Percentiles rank a stretch among this genome's conserved stretches.
Conservation (phyloP, 169 alveolate species). For the Cytauxzoon felis region DNA sequence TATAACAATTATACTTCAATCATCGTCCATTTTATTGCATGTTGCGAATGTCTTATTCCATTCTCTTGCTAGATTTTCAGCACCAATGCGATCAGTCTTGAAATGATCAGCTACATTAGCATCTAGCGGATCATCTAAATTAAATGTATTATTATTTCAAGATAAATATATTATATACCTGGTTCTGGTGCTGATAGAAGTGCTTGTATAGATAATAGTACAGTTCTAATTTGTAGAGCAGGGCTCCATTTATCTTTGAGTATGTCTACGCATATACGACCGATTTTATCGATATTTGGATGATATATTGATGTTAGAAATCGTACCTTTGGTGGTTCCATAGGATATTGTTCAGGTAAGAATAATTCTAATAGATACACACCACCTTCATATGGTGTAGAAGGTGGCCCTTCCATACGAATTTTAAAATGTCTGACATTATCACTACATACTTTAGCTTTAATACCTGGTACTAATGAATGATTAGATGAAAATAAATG, state of each 20-base stretch:
- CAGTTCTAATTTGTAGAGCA: conserved; percentile 96
- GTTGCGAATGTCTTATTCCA: conserved; percentile 87
- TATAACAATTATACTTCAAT: not conserved
- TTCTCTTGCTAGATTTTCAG: conserved; percentile 87
- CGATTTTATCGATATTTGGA: conserved; percentile 97
- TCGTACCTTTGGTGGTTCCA: conserved; percentile 98
- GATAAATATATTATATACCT: too few relatives aligned
- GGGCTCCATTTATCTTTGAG: conserved; percentile 99
- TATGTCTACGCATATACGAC: conserved; percentile 97
- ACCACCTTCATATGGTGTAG: conserved; percentile 98
- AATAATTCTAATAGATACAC: conserved; percentile 90
- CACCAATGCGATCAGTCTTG: conserved; percentile 86
- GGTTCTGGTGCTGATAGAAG: conserved; percentile 98
- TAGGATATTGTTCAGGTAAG: conserved; percentile 98
- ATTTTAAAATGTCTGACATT: conserved; percentile 94
- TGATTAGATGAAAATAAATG: not conserved
- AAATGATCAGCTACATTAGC: conserved; percentile 93
- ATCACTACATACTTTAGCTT: conserved; percentile 88
- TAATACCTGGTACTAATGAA: conserved; percentile 91
- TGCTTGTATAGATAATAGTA: conserved; percentile 94
- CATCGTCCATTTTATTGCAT: conserved; percentile 35
- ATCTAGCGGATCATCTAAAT: conserved; percentile 97
- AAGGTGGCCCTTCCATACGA: conserved; percentile 92
- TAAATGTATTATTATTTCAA: too few relatives aligned
- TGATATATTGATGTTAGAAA: conserved; percentile 96